phyloP scores from a whole-genome alignment of 176 grass and related monocot species.

The Stipa capillata region DNA sequence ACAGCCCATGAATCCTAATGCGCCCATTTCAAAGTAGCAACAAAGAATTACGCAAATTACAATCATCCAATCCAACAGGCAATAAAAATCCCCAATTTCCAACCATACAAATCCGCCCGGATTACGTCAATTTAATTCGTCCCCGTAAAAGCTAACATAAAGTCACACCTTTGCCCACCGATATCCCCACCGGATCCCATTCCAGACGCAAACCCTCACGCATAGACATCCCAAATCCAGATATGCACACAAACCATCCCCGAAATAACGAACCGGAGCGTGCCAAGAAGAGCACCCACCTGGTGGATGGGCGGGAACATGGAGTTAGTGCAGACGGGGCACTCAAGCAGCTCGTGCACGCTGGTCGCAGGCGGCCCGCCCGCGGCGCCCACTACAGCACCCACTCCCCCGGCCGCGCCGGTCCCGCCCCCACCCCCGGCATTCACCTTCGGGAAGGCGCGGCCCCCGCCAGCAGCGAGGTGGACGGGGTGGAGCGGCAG shows the following conservation, averaged over 20 bases:
- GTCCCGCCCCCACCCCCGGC: not conserved
- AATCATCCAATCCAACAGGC: not conserved
- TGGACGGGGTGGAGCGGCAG: slow-evolving; percentile 33
- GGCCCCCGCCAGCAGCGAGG: not conserved
- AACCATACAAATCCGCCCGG: not conserved
- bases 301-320: slow-evolving; percentile 61
- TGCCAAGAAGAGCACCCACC: slow-evolving; percentile 3
- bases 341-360: slow-evolving; percentile 59
- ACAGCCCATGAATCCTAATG: not conserved
- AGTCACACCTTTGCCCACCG: not conserved
- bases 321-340: slow-evolving; percentile 59
- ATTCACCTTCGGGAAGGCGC: slow-evolving; percentile 34
- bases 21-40: not conserved
- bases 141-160: not conserved
- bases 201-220: not conserved
- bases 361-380: slow-evolving; percentile 30
- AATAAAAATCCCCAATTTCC: not conserved
- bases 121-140: not conserved
- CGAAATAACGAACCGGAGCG: not conserved
- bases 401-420: not conserved
- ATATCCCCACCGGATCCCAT: not conserved
- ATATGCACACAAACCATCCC: not conserved
- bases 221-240: slow-evolving; percentile 6
- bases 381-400: not conserved
- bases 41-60: not conserved